Evolutionary conservation across 2,329 filamentous ascomycete species (phyloP).

Genomic region (Cercospora beticola): DNA sequence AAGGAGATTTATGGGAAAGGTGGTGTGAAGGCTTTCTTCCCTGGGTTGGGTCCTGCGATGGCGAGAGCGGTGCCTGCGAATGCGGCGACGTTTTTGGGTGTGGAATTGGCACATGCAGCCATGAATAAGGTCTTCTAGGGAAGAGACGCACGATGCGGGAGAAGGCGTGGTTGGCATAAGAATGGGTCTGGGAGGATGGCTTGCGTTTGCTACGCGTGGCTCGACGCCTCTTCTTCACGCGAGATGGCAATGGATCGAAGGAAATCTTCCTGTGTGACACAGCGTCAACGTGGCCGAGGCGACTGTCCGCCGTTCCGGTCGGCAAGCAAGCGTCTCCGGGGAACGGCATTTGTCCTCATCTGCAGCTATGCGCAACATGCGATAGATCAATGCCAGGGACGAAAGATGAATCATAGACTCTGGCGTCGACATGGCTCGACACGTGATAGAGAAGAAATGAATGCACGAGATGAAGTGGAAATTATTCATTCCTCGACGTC

Average conservation of each 20-base stretch:
- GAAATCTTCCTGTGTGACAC: not conserved
- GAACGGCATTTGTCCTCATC: not conserved
- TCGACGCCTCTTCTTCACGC: not conserved
- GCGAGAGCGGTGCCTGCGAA: constrained; percentile 93
- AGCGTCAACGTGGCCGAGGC: not conserved
- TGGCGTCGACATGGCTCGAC: too few species aligned
- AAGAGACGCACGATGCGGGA: not conserved
- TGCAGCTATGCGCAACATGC: not conserved
- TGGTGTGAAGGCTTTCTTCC: constrained; percentile 91
- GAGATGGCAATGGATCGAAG: not conserved
- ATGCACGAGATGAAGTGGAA: not conserved
- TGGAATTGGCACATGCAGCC: constrained; percentile 78
- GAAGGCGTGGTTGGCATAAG: not conserved
- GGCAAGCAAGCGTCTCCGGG: not conserved
- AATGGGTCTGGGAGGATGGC: not conserved
- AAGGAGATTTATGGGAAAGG: constrained; percentile 78
- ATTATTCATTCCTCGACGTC: not conserved
- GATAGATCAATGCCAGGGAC: not conserved
- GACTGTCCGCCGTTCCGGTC: not conserved
- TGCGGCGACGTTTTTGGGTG: constrained; percentile 87
- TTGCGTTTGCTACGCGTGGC: not conserved
- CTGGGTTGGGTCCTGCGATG: constrained; percentile 88
- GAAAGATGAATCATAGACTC: not conserved
- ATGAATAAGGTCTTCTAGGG: constrained; percentile 71
- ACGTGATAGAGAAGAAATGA: not conserved